Percentiles rank a stretch among this genome's conserved stretches.
These are phyloP conservation scores for Botrytis deweyae DNA, from an alignment of 2,329 filamentous ascomycete species.

Conservation along the genomic window DNA sequence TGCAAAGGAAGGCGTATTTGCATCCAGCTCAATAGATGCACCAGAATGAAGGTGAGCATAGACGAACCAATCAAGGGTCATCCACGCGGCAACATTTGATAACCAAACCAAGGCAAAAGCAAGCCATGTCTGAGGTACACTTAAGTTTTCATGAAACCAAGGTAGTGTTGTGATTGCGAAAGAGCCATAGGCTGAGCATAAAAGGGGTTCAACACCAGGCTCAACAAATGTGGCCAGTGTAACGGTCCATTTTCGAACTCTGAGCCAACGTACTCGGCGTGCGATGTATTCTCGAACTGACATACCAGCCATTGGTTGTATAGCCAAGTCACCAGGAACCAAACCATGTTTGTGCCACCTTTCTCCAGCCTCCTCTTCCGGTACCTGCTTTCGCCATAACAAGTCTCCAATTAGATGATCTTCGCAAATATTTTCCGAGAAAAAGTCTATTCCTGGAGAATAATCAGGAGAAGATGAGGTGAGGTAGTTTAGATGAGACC, in stretches of 20 bases:
- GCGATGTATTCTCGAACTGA: conserved; percentile 73
- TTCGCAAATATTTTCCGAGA: conserved; percentile 95
- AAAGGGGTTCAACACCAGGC: conserved; percentile 82
- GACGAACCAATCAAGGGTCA: conserved; percentile 68
- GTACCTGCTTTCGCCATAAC: conserved; percentile 71
- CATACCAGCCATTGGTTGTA: conserved; percentile 87
- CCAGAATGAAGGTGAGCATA: conserved; percentile 74
- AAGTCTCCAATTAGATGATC: conserved; percentile 94
- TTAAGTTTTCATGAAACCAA: conserved; percentile 53
- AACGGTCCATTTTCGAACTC: conserved; percentile 93
- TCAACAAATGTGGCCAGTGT: conserved; percentile 85
- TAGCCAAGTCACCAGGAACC: conserved; percentile 79
- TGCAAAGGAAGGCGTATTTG: conserved; percentile 74
- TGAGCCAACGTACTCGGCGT: conserved; percentile 82
- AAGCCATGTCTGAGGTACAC: conserved; percentile 64
- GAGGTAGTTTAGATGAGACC: conserved; percentile 79
- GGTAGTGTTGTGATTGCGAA: conserved; percentile 76
- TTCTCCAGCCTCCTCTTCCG: conserved; percentile 45
- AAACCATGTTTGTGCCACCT: conserved; percentile 76
- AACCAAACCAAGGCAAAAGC: conserved; percentile 67
- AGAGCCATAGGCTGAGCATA: conserved; percentile 79
- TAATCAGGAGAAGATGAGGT: conserved; percentile 47
- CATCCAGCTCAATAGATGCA: conserved; percentile 67
- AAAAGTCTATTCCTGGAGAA: conserved; percentile 79
- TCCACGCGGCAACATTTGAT: conserved; percentile 67